Conservation (phyloP, 805 yeast genomes). For the Isabelozyma rhagii region DNA sequence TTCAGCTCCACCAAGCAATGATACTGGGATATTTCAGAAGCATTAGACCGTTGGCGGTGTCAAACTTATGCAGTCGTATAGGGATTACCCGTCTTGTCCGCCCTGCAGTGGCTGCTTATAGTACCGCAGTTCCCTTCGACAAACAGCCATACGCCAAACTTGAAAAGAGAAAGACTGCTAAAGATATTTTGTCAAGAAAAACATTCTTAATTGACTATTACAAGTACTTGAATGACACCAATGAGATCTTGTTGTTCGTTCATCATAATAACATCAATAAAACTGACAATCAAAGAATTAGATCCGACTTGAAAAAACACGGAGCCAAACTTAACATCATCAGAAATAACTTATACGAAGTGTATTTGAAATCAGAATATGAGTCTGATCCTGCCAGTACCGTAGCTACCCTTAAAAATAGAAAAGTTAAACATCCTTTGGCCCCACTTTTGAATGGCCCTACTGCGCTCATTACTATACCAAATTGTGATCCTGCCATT, state of each 20-base stretch:
- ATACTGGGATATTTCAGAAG: background rate
- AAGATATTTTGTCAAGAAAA: constrained; percentile 71
- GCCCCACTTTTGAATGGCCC: constrained; percentile 76
- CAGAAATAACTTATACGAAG: constrained; percentile 67
- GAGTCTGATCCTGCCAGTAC: constrained; percentile 72
- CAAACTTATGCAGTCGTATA: background rate
- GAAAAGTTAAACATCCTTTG: constrained; percentile 60
- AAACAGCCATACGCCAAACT: background rate
- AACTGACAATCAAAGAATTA: constrained; percentile 59
- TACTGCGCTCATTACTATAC: constrained; percentile 71
- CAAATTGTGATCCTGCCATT: constrained; percentile 64
- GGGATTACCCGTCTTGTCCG: background rate
- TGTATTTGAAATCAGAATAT: constrained; percentile 67
- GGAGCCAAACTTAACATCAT: constrained; percentile 72
- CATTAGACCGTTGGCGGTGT: background rate
- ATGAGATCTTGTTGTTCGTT: constrained; percentile 69
- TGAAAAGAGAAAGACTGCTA: constrained; percentile 45
- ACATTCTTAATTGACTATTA: constrained; percentile 82
- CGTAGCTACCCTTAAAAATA: constrained; percentile 45
- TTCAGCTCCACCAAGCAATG: background rate
- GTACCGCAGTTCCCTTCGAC: background rate
- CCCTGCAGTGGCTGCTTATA: background rate
- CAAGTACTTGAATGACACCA: constrained; percentile 61
- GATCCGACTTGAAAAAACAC: constrained; percentile 57
- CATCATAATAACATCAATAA: constrained; percentile 84